phyloP scores from a whole-genome alignment of 202 grass and related monocot genomes.

The Dendrocalamus latiflorus region DNA sequence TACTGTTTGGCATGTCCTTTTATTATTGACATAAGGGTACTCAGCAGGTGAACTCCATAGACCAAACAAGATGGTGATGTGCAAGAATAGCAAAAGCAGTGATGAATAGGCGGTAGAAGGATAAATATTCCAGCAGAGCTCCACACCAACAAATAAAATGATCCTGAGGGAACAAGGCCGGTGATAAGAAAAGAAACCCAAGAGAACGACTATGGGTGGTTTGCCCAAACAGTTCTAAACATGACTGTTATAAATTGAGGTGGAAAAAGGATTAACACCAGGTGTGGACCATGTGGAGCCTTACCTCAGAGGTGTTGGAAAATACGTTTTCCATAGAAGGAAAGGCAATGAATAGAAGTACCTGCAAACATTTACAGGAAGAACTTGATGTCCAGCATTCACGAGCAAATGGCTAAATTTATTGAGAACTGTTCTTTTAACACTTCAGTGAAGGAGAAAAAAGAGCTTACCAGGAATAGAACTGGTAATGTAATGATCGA shows the following conservation, averaged over 20 bases:
- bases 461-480: slow-evolving; percentile 81
- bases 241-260: not conserved
- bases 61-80: slow-evolving; percentile 63
- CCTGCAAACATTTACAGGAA: slow-evolving; percentile 38
- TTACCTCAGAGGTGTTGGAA: slow-evolving; percentile 68
- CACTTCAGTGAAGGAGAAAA: not conserved
- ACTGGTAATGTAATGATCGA: slow-evolving; percentile 84
- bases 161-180: slow-evolving; percentile 39
- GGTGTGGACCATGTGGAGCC: too few species aligned
- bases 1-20: slow-evolving; percentile 11
- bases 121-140: slow-evolving; percentile 92
- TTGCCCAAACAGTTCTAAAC: not conserved
- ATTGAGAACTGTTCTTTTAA: not conserved
- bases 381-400: not conserved
- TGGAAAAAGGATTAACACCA: not conserved
- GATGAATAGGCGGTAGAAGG: slow-evolving; percentile 86
- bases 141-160: slow-evolving; percentile 63
- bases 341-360: slow-evolving; percentile 93
- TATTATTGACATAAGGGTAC: slow-evolving; percentile 41
- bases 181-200: slow-evolving; percentile 14
- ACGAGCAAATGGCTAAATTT: not conserved
- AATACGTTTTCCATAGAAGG: slow-evolving; percentile 78
- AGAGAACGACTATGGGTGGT: not conserved
- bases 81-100: slow-evolving; percentile 53
- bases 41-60: slow-evolving; percentile 64